Evolutionary conservation across 1,284 basidiomycete species (phyloP), one percentile per base, ranked within the genome.

Genomic region (Cutaneotrichosporon mucoides): DNA sequence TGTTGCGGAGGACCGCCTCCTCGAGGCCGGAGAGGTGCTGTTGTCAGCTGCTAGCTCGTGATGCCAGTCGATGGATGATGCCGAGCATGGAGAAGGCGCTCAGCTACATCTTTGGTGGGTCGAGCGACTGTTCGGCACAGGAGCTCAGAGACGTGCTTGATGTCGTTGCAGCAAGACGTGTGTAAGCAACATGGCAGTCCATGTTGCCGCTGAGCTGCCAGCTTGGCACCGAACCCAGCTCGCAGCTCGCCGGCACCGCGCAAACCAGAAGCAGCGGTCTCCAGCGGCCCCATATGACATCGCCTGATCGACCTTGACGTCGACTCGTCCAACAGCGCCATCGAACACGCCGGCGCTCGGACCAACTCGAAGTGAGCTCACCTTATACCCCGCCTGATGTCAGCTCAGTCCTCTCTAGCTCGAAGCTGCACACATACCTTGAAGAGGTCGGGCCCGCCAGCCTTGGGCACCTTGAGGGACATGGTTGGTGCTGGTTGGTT

Each of bases 1-100:
- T 98, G 81, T 98, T 99, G 63, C 95, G 86, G 66, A 94, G 80
- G 34, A 93, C 89, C 12, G 93, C 92, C 73, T 97, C 93, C 75
- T 97, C 93, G 64, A 97, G 82, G 1, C 93, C 93, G 79, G 88
- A 87, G 49, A 91, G 81, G 73, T 92, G 87, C 89, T 93, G 76
- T 24, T 13, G 10, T 55, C 35, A 53, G 52, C 33, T 3, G 10
- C 46, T 13, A n/a, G 24, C 24, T 24, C 24, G 24, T 24, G 24
- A 24, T 24, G 24, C 24, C 24, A 24, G 24, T 24, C 24, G 24
- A 24, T 24, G 24, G 24, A 24, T 24, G 24, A 24, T 24, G 24
- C 24, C 24, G 24, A 24, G 24, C 24, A 24, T 24, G 24, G 24
- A 24, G 24, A 24, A 24, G 24, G 24, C 24, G 24, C 24, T 24